Base-by-base conservation (phyloP, 495 filamentous ascomycete species). In the Cenococcum geophilum region DNA sequence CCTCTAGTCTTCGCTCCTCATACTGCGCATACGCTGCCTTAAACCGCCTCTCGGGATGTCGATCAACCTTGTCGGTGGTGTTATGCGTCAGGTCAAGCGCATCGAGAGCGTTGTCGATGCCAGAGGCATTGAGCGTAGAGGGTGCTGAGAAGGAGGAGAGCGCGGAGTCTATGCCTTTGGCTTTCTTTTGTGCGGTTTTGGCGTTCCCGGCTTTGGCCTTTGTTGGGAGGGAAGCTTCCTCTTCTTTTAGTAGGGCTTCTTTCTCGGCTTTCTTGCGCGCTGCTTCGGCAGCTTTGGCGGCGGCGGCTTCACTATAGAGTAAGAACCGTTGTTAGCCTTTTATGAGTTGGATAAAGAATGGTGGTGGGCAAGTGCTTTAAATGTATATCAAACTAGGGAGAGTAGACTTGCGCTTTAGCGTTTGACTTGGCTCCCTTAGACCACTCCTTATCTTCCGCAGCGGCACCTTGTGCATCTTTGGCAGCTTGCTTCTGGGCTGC, bases 91-190 rank as follows among this genome's bases (percentile, higher is more conserved):
- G 64, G 9, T 80, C 80, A 25, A 97, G 81, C 12, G 89, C 90
- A 66, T 96, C 91, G 43, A 97, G 80, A 5, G 89, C 89, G 64
- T 95, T 89, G 71, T 97, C 92, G 70, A 97, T 95, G 63, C 90
- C 90, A 14, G 86, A 81, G 8, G 91, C 91, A 66, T 83, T 89
- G 58, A 96, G 80, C 0, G 88, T 71, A 3, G 78, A 78, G 61
- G 77, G 74, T n/a, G 59, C 43, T 48, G 66, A 64, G 54, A 73
- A 71, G 1, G 71, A 62, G 5, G 70, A 62, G 56, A 72, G 60
- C 40, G 74, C 71, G 11, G 55, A 25, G 50, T 77, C 74, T 63
- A 75, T 71, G 51, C 81, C 79, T 20, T 79, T 73, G 40, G 71
- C 70, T 72, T 92, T 95, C 78, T 90, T 89, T 51, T 76, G 73